A percentile compares a stretch with the other conserved stretches of the same genome.
Conservation (phyloP, 176 grass and related monocot genomes). For the Eragrostis curvula region DNA sequence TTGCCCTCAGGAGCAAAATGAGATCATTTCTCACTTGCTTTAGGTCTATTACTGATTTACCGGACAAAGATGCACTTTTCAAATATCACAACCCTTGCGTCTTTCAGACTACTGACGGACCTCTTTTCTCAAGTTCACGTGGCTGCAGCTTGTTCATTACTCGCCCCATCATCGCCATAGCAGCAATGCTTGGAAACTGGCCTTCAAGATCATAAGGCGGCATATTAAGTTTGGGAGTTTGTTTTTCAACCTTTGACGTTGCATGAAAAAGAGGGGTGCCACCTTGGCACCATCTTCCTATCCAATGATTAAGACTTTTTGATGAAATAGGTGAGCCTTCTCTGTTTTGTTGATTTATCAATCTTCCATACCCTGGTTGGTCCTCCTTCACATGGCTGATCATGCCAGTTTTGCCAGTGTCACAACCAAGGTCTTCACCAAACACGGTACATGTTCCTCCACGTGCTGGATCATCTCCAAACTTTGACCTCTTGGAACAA, state of each 20-base stretch:
- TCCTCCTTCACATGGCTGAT: conserved; percentile 41
- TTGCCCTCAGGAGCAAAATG: not conserved
- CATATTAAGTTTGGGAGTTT: conserved; percentile 22
- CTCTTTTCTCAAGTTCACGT: conserved; percentile 52
- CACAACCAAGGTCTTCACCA: conserved; percentile 25
- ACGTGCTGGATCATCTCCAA: conserved; percentile 30
- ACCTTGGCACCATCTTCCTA: conserved; percentile 66
- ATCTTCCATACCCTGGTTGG: conserved; percentile 20
- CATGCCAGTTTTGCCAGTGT: conserved; percentile 15
- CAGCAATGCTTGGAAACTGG: conserved; percentile 62
- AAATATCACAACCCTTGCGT: conserved; percentile 40
- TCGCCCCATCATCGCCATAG: conserved; percentile 66
- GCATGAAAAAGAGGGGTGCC: conserved; percentile 40
- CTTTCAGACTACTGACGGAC: conserved; percentile 53
- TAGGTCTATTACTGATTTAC: no score
- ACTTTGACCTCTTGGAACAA: conserved; percentile 47
- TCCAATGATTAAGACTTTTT: conserved; percentile 60
- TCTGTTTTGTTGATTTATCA: conserved; percentile 39
- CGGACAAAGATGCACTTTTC: not conserved
- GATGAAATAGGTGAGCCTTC: conserved; percentile 39
- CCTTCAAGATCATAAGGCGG: conserved; percentile 48
- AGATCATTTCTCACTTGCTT: not conserved
- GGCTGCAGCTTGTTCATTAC: conserved; percentile 52
- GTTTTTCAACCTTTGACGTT: conserved; percentile 32
- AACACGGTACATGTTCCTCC: conserved; percentile 41